Evolutionary conservation across 441 rosid genomes (phyloP).

Genomic region (Sinapis alba): DNA sequence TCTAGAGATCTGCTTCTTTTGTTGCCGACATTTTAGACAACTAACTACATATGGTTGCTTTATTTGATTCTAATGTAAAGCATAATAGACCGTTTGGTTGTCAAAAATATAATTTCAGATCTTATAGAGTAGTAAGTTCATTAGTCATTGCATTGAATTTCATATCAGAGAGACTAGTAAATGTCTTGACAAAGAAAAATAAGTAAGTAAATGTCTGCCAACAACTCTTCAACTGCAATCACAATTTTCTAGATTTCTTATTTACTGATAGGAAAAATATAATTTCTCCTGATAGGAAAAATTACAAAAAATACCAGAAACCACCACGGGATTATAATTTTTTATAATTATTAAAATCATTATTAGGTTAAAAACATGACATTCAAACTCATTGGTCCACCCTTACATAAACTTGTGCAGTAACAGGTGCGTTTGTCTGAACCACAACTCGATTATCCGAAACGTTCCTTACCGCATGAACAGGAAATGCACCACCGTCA

Average conservation of each 20-base stretch:
- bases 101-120: neutral
- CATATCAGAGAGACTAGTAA: conserved; percentile 9
- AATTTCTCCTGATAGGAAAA: neutral
- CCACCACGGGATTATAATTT: neutral
- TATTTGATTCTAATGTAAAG: neutral
- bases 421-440: conserved; percentile 56
- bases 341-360: conserved; percentile 16
- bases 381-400: conserved; percentile 56
- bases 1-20: neutral
- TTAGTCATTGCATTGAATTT: conserved; percentile 30
- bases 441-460: conserved; percentile 64
- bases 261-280: neutral
- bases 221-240: conserved; percentile 32
- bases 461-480: conserved; percentile 56
- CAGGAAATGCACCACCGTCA: conserved; percentile 48
- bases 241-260: conserved; percentile 27
- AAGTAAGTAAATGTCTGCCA: conserved; percentile 31
- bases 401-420: conserved; percentile 61
- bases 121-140: neutral
- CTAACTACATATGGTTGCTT: neutral
- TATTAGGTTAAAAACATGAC: conserved; percentile 28
- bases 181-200: conserved; percentile 15
- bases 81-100: neutral
- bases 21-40: conserved; percentile 5
- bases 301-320: conserved; percentile 8